A percentile compares a stretch with the other conserved stretches of the same genome.
These are phyloP conservation scores for Acanthamoeba royreba DNA, from an alignment of 208 protist genomes.

Conservation along the genomic window DNA sequence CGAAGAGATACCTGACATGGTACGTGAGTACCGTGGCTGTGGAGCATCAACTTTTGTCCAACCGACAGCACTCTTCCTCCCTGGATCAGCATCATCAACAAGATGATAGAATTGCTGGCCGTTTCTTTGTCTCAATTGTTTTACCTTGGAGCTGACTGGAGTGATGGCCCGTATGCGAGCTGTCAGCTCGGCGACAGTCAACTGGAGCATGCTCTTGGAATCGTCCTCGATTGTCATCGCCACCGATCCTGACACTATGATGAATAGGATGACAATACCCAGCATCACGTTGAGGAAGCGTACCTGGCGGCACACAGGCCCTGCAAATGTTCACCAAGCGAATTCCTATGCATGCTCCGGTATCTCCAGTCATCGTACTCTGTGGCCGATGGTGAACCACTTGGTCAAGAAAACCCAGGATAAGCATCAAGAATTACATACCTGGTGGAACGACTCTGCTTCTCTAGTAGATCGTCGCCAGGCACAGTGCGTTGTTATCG, in stretches of 20 bases:
- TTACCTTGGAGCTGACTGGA: background rate
- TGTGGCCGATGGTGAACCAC: too few relatives aligned
- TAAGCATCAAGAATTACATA: too few relatives aligned
- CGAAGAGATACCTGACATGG: background rate
- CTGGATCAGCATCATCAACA: background rate
- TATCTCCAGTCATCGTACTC: too few relatives aligned
- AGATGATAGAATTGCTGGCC: background rate
- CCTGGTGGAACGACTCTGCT: too few relatives aligned
- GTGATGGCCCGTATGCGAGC: background rate
- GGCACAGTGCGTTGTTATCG: too few relatives aligned
- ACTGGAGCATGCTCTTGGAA: background rate
- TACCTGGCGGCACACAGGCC: background rate
- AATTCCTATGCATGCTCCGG: too few relatives aligned
- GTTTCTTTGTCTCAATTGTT: background rate
- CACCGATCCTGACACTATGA: background rate
- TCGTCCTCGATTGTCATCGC: background rate
- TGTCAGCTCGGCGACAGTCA: background rate
- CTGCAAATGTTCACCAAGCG: background rate
- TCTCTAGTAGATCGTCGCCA: too few relatives aligned
- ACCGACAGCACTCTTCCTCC: background rate
- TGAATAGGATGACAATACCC: background rate
- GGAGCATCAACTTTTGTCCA: background rate
- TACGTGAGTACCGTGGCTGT: background rate
- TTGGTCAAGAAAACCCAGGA: too few relatives aligned
- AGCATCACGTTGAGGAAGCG: background rate